Conservation (phyloP, 2,329 filamentous ascomycete genomes). For the Venturia nashicola region DNA sequence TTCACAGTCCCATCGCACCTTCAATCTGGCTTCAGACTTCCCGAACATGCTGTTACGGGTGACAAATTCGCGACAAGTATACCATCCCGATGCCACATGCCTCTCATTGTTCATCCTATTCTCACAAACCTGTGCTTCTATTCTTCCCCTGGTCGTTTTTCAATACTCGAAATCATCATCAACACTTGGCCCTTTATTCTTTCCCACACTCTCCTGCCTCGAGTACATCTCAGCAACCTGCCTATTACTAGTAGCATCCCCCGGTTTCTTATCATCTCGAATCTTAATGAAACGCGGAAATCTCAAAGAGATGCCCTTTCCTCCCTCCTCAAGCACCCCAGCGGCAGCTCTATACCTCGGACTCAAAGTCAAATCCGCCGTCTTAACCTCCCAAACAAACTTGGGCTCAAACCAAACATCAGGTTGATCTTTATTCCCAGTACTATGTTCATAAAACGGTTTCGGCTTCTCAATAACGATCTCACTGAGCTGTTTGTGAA, state of each 20-base stretch:
- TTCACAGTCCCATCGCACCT: no score
- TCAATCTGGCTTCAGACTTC: no score
- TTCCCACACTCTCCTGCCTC: conserved; percentile 81
- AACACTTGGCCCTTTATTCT: conserved; percentile 72
- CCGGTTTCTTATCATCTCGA: conserved; percentile 90
- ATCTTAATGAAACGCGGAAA: conserved; percentile 90
- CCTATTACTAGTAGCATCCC: conserved; percentile 70
- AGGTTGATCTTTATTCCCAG: conserved; percentile 79
- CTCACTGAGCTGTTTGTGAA: conserved; percentile 62
- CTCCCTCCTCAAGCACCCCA: conserved; percentile 54
- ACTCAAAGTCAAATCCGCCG: conserved; percentile 84
- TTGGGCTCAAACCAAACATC: conserved; percentile 97
- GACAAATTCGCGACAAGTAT: no score
- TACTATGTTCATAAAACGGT: conserved; percentile 83
- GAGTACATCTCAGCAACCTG: conserved; percentile 96
- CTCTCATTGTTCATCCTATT: no score
- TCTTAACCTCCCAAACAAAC: conserved; percentile 95
- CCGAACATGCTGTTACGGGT: no score
- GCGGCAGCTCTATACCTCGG: conserved; percentile 88
- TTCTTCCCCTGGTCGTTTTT: not conserved
- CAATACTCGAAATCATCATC: conserved; percentile 98
- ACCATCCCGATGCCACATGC: no score
- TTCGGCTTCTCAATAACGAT: conserved; percentile 83
- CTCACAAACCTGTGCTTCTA: not conserved
- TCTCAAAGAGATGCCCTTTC: conserved; percentile 71